Base-by-base conservation (phyloP, 2,329 filamentous ascomycete genomes). In the Torrubiella hemipterigena region DNA sequence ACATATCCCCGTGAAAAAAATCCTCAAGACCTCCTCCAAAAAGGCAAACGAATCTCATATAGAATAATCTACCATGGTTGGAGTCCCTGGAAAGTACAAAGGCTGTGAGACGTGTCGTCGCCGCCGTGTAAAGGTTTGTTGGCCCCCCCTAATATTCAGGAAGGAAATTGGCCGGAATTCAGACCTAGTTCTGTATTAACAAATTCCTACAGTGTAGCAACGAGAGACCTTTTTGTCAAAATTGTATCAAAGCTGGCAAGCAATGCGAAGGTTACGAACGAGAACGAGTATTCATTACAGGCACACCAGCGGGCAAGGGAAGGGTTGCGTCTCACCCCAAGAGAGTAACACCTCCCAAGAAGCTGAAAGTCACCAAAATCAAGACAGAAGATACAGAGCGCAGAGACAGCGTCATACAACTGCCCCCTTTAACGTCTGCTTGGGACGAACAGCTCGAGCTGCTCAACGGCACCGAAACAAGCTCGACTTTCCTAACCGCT, bases 11-110 rank as follows among this genome's bases (percentile, higher is more conserved):
- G n/a, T n/a, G n/a, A n/a, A n/a, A n/a, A n/a, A n/a, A n/a, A n/a
- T n/a, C n/a, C n/a, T n/a, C n/a, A n/a, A n/a, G n/a, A n/a, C n/a
- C n/a, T n/a, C n/a, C n/a, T n/a, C n/a, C n/a, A 22, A 22, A 22
- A 22, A 8, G 20, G 20, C 20, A 22, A 22, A n/a, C 20, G 20
- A 22, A 22, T 22, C 8, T n/a, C 23, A 14, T 13, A 14, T 26
- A 26, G 12, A 22, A n/a, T n/a, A 20, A 38, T 25, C 39, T 46
- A 58, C 34, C 21, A 74, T 75, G 71, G 71, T 75, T 40, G 72
- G 72, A 32, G 71, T 77, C 35, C 63, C 70, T 22, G 72, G 72
- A 31, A 76, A 75, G 50, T 77, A 69, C 48, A 75, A 75, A 50
- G 72, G 71, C 22, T 77, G 72, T 52, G 71, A 74, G 50, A 76